A percentile compares a stretch with the other conserved stretches of the same genome.
Conservation (phyloP, 2,329 filamentous ascomycete species). For the Penicillium sp. region DNA sequence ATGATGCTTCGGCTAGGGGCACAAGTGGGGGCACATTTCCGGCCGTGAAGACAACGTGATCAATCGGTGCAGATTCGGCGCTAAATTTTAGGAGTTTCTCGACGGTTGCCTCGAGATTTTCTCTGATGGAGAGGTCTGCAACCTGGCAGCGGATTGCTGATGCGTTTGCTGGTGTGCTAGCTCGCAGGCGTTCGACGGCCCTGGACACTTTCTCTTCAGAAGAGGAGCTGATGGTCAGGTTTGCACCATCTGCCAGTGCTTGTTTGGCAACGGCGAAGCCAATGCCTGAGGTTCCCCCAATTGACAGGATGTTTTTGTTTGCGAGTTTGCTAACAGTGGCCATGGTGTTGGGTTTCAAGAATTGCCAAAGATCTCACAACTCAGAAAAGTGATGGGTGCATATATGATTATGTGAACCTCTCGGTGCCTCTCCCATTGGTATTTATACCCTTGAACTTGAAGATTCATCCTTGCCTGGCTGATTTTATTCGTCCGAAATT, state of each 20-base stretch:
- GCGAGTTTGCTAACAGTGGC: conserved; percentile 1
- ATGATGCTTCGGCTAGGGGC: conserved; percentile 7
- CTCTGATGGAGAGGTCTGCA: conserved; percentile 50
- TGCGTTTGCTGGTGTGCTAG: conserved; percentile 37
- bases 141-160: conserved; percentile 36
- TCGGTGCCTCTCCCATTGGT: too few species aligned
- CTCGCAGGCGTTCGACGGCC: conserved; percentile 48
- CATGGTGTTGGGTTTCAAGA: neutral
- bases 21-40: conserved; percentile 26
- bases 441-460: neutral
- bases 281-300: conserved; percentile 65
- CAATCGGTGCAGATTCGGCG: conserved; percentile 37
- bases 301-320: conserved; percentile 51
- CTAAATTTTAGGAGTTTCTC: conserved; percentile 44
- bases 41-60: conserved; percentile 61
- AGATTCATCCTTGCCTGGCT: neutral
- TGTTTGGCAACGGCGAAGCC: conserved; percentile 63
- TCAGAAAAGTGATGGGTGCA: neutral
- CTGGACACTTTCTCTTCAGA: conserved; percentile 50
- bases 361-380: neutral
- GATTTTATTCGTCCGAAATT: neutral
- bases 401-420: too few species aligned
- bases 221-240: conserved; percentile 63
- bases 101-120: conserved; percentile 49
- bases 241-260: conserved; percentile 55